Conservation (phyloP, 179 eudicot species). For the Vitellaria paradoxa region DNA sequence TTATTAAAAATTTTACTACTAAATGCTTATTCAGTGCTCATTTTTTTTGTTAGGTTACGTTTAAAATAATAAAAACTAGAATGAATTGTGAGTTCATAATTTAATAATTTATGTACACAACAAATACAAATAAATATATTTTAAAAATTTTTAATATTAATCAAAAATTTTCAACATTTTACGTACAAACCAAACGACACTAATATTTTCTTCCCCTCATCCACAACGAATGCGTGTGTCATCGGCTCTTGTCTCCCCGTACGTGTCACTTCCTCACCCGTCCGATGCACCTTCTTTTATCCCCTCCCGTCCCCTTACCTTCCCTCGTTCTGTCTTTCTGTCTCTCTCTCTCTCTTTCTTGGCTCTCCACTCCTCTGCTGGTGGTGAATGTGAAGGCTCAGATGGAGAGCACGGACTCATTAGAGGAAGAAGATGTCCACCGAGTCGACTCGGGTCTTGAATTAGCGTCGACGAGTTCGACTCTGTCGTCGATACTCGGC, state of each 20-base stretch:
- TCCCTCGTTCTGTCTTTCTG: background rate
- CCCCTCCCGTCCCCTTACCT: background rate
- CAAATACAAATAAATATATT: no score
- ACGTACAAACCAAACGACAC: no score
- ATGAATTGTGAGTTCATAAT: no score
- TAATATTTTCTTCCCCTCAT: background rate
- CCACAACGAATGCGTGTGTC: background rate
- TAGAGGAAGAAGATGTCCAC: conserved; percentile 4
- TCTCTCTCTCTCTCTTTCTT: background rate
- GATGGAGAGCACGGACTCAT: conserved; percentile 18
- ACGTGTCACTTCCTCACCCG: conserved; percentile 21
- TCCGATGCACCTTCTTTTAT: background rate
- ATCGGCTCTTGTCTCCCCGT: background rate
- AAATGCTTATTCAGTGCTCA: no score
- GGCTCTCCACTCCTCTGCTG: background rate
- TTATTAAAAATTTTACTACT: no score
- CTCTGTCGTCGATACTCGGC: conserved; percentile 23
- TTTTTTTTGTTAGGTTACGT: no score
- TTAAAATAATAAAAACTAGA: no score
- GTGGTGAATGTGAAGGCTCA: conserved; percentile 8
- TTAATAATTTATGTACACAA: no score
- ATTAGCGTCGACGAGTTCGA: conserved; percentile 16
- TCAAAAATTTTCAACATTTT: no score
- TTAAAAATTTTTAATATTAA: no score
- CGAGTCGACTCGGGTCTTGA: conserved; percentile 17